Conservation (phyloP, 2,329 filamentous ascomycete genomes). For the Alternaria triticimaculans region DNA sequence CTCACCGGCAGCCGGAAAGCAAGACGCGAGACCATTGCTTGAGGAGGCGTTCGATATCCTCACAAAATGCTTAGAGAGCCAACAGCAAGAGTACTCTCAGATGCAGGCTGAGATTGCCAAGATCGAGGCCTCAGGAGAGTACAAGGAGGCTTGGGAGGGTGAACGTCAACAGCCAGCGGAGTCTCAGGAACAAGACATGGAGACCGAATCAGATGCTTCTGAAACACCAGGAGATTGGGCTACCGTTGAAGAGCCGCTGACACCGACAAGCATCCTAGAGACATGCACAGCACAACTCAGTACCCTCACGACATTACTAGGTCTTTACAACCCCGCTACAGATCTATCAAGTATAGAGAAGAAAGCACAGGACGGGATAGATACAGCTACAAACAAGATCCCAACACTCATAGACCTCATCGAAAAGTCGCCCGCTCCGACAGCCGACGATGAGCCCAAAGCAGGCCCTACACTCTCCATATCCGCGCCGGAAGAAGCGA, state of each 20-base stretch:
- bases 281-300: conserved; percentile 69
- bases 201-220: conserved; percentile 33
- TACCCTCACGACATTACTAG: conserved; percentile 54
- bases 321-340: conserved; percentile 56
- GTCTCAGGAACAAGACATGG: conserved; percentile 23
- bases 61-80: conserved; percentile 56
- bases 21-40: conserved; percentile 59
- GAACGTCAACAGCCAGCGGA: conserved; percentile 13
- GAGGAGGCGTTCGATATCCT: conserved; percentile 69
- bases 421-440: conserved; percentile 24
- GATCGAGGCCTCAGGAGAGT: conserved; percentile 31
- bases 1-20: conserved; percentile 48
- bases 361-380: conserved; percentile 63
- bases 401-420: conserved; percentile 57
- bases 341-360: conserved; percentile 59
- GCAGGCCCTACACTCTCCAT: conserved; percentile 45
- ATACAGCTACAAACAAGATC: conserved; percentile 61
- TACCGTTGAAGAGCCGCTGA: conserved; percentile 70
- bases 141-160: conserved; percentile 29
- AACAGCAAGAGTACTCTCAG: conserved; percentile 56
- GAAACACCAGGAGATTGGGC: conserved; percentile 66
- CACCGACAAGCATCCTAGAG: conserved; percentile 69
- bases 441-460: conserved; percentile 32
- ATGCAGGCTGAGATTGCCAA: conserved; percentile 43
- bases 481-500: conserved; percentile 29